Conservation (phyloP, 2,329 filamentous ascomycete species). For the Ceratocystis variospora region DNA sequence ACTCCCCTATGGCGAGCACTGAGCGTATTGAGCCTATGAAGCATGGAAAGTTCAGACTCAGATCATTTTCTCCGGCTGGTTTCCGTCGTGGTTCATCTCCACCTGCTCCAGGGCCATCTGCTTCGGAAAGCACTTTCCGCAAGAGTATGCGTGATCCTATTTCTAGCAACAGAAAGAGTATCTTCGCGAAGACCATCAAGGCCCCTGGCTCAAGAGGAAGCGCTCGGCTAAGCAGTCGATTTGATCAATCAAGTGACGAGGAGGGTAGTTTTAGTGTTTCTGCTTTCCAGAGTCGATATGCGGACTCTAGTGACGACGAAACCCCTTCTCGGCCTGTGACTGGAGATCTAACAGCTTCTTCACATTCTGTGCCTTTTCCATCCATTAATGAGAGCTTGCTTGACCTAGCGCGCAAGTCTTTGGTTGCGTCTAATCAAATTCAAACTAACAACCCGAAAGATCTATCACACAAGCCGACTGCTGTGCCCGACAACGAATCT, state of each 20-base stretch:
- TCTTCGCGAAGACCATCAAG: slow-evolving; percentile 31
- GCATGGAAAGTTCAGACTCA: slow-evolving; percentile 53
- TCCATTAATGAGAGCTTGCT: slow-evolving; percentile 6
- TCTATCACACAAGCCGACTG: background rate
- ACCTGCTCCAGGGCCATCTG: slow-evolving; percentile 30
- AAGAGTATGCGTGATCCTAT: slow-evolving; percentile 28
- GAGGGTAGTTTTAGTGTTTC: slow-evolving; percentile 26
- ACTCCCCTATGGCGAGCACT: slow-evolving; percentile 46
- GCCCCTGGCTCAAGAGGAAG: slow-evolving; percentile 21
- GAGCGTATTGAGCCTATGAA: slow-evolving; percentile 23
- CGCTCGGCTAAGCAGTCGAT: slow-evolving; percentile 36
- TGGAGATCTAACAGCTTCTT: background rate
- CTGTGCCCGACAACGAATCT: slow-evolving; percentile 15
- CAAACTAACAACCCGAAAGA: slow-evolving; percentile 21
- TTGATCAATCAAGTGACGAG: slow-evolving; percentile 61
- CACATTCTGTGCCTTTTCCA: background rate
- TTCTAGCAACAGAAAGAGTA: slow-evolving; percentile 26
- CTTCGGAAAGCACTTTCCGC: slow-evolving; percentile 31
- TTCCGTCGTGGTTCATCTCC: slow-evolving; percentile 31
- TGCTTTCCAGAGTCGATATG: slow-evolving; percentile 37
- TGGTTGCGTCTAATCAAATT: slow-evolving; percentile 6
- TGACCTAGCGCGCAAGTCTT: slow-evolving; percentile 4
- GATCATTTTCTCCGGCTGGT: slow-evolving; percentile 56
- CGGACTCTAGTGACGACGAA: slow-evolving; percentile 53
- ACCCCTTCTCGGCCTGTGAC: background rate